Conservation (phyloP, 2,329 filamentous ascomycete species). For the Curvularia lunata region DNA sequence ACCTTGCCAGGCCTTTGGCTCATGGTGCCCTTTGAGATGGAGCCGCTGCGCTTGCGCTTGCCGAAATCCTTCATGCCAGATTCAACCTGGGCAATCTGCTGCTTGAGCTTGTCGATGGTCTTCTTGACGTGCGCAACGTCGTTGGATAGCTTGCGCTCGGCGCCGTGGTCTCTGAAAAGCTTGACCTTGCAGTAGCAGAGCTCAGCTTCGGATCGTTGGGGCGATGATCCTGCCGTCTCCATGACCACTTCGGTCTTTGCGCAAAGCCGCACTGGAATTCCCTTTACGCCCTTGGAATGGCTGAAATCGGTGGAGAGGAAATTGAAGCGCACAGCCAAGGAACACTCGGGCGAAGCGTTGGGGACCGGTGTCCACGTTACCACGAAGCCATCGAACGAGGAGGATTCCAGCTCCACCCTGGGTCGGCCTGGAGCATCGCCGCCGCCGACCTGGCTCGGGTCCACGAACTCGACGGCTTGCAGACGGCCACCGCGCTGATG, state of each 20-base stretch:
- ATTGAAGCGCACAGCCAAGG: constrained; percentile 92
- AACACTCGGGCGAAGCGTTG: constrained; percentile 75
- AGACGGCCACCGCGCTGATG: constrained; percentile 91
- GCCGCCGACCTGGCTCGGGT: constrained; percentile 62
- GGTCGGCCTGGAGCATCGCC: constrained; percentile 57
- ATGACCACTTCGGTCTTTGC: constrained; percentile 80
- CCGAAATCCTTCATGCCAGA: constrained; percentile 65
- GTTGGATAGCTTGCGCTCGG: constrained; percentile 92
- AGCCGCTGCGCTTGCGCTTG: constrained; percentile 66
- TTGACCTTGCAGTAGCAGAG: constrained; percentile 97
- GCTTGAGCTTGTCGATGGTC: constrained; percentile 93
- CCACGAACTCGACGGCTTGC: constrained; percentile 94
- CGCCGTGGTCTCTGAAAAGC: constrained; percentile 93
- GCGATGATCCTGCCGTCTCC: constrained; percentile 55
- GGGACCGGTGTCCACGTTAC: constrained; percentile 81
- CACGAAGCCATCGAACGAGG: constrained; percentile 92
- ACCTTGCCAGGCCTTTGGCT: constrained; percentile 76
- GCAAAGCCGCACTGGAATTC: constrained; percentile 91
- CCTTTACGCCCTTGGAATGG: constrained; percentile 97
- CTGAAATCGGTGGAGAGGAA: constrained; percentile 98
- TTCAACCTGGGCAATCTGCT: constrained; percentile 82
- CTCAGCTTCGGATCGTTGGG: constrained; percentile 62
- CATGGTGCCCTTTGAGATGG: constrained; percentile 55
- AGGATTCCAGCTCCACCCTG: constrained; percentile 59
- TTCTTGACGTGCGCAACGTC: constrained; percentile 95